Conservation (phyloP, 108 stramenopile species). For the Epithemia pelagica region DNA sequence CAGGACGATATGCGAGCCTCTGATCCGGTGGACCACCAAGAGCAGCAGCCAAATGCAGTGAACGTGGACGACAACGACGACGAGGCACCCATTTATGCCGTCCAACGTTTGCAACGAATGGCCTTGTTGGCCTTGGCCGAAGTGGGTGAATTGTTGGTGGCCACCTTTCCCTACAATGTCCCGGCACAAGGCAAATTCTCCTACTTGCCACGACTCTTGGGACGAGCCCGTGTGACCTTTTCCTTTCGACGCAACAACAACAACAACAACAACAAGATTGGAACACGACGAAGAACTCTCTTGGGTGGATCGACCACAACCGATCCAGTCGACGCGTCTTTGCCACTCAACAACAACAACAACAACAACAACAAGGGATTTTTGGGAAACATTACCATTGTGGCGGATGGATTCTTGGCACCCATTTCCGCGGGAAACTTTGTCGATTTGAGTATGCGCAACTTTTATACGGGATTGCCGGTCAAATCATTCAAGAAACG, state of each 20-base stretch:
- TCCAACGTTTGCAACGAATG: conserved; percentile 13
- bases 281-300: too few species aligned
- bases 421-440: conserved; percentile 77
- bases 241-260: conserved; percentile 31
- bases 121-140: conserved; percentile 60
- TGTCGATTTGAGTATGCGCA: conserved; percentile 68
- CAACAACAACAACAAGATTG: background rate
- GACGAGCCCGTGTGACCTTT: conserved; percentile 70
- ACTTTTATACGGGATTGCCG: conserved; percentile 76
- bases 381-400: conserved; percentile 74
- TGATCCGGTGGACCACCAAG: too few species aligned
- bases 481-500: conserved; percentile 55
- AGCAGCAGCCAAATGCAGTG: too few species aligned
- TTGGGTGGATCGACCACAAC: background rate
- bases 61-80: conserved; percentile 20
- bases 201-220: conserved; percentile 67
- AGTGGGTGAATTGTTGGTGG: conserved; percentile 52
- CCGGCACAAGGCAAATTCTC: conserved; percentile 70
- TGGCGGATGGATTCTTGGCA: conserved; percentile 79
- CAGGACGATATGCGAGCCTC: too few species aligned
- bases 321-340: background rate
- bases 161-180: conserved; percentile 11
- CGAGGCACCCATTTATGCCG: background rate
- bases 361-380: conserved; percentile 12
- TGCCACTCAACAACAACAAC: background rate